Conservation (phyloP, 805 yeast genomes). For the Kuraishia ogatae region DNA sequence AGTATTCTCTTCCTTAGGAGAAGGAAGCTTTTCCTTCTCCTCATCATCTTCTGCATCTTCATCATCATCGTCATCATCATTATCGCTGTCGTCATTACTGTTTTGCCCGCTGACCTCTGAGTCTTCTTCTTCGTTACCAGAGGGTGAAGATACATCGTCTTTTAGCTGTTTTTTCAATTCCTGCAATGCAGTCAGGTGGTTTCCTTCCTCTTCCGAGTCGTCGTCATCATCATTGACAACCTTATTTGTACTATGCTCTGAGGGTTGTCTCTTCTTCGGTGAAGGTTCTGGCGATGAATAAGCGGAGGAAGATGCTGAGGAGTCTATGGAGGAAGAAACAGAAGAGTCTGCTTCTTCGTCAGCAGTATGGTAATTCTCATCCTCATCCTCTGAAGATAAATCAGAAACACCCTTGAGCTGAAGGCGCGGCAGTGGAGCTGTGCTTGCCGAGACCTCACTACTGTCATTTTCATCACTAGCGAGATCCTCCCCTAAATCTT, state of each 20-base stretch:
- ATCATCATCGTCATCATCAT: constrained; percentile 17
- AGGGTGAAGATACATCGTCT: constrained; percentile 4
- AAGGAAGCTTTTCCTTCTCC: constrained; percentile 10
- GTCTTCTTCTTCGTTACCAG: constrained; percentile 9
- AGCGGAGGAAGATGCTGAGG: not conserved
- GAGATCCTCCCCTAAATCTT: constrained; percentile 24
- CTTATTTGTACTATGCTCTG: constrained; percentile 14
- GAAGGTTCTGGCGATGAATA: not conserved
- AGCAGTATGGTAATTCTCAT: not conserved
- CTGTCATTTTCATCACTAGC: constrained; percentile 16
- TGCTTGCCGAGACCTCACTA: not conserved
- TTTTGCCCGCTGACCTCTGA: not conserved
- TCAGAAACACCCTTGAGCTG: not conserved
- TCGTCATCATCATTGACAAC: constrained; percentile 6
- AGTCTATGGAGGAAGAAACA: not conserved
- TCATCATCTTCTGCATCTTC: constrained; percentile 7
- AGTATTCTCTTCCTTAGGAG: constrained; percentile 11
- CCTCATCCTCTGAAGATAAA: not conserved
- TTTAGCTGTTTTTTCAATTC: constrained; percentile 18
- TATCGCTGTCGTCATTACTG: constrained; percentile 20
- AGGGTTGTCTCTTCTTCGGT: constrained; percentile 15
- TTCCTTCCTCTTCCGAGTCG: constrained; percentile 5
- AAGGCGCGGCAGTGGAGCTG: not conserved
- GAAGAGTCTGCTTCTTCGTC: not conserved
- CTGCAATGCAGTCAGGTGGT: not conserved